A percentile compares a stretch with the other conserved stretches of the same genome.
Conservation (phyloP, 768 basidiomycete genomes). For the Rhodotorula graminis region DNA sequence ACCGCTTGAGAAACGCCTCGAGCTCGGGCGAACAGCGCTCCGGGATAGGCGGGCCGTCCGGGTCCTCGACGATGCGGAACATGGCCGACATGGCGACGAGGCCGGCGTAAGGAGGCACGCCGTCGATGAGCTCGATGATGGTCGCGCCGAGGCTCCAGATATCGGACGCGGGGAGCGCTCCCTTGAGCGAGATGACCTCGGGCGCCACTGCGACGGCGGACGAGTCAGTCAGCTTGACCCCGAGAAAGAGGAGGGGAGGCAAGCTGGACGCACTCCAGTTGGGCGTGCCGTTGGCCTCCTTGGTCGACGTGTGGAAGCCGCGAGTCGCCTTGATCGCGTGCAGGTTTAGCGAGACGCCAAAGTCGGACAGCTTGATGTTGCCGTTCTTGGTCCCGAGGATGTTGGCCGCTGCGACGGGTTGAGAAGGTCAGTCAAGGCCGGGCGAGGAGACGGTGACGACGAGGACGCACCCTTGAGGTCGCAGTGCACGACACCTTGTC, state of each 20-base stretch:
- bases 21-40: slow-evolving; percentile 70
- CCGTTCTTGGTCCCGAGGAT: slow-evolving; percentile 70
- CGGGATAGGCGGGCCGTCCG: slow-evolving; percentile 74
- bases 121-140: slow-evolving; percentile 86
- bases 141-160: slow-evolving; percentile 96
- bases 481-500: slow-evolving; percentile 79
- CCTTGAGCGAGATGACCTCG: slow-evolving; percentile 91
- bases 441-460: neutral
- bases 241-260: neutral
- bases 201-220: slow-evolving; percentile 67
- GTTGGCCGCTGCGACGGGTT: slow-evolving; percentile 63
- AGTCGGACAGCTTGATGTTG: slow-evolving; percentile 94
- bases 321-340: slow-evolving; percentile 71
- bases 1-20: slow-evolving; percentile 72
- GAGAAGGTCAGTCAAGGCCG: too few relatives aligned
- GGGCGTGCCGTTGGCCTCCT: slow-evolving; percentile 69
- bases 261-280: slow-evolving; percentile 68
- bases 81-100: slow-evolving; percentile 65
- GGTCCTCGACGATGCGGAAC: slow-evolving; percentile 93
- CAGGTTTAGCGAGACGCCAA: slow-evolving; percentile 93
- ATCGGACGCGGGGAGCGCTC: slow-evolving; percentile 85
- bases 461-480: slow-evolving; percentile 65
- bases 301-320: slow-evolving; percentile 71
- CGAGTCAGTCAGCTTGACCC: neutral
- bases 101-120: slow-evolving; percentile 84